Percentiles rank a stretch among this genome's conserved stretches.
Conservation (phyloP, 2,329 filamentous ascomycete species). For the Neofusicoccum cordaticola region DNA sequence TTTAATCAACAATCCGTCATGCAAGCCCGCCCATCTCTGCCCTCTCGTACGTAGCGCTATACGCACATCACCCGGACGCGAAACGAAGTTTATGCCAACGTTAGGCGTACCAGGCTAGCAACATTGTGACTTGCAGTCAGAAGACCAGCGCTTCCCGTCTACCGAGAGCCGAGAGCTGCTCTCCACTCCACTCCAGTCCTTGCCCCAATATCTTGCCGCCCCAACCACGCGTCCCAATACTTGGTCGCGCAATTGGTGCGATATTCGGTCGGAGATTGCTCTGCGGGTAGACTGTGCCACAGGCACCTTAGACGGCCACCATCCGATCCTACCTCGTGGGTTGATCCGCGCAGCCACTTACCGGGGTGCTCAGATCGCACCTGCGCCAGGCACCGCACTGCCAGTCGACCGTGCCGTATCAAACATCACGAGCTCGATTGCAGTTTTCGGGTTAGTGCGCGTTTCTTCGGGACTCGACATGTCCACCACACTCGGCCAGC, state of each 20-base stretch:
- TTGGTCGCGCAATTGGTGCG: constrained; percentile 7
- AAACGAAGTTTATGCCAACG: not conserved
- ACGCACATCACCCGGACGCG: not conserved
- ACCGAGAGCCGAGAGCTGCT: not conserved
- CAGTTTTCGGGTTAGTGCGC: not conserved
- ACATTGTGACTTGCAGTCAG: constrained; percentile 8
- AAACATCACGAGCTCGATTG: not conserved
- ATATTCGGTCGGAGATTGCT: constrained; percentile 14
- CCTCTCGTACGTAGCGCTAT: constrained; percentile 6
- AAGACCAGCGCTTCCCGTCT: not conserved
- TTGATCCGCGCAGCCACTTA: not conserved
- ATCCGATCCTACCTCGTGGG: constrained; percentile 2
- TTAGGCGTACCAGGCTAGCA: not conserved
- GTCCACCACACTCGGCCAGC: not conserved
- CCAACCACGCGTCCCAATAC: not conserved
- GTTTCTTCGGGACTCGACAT: not conserved
- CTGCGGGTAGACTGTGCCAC: constrained; percentile 13
- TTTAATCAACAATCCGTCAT: not conserved
- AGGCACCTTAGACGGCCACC: not conserved
- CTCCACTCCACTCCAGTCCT: not conserved
- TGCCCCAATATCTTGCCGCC: not conserved
- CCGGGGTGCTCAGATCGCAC: constrained; percentile 8
- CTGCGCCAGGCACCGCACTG: not conserved
- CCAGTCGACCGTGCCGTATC: not conserved
- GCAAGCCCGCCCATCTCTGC: constrained; percentile 1